Percentiles rank a stretch among this genome's conserved stretches.
Conservation (phyloP, 2,329 filamentous ascomycete genomes). For the Exophiala viscosa region DNA sequence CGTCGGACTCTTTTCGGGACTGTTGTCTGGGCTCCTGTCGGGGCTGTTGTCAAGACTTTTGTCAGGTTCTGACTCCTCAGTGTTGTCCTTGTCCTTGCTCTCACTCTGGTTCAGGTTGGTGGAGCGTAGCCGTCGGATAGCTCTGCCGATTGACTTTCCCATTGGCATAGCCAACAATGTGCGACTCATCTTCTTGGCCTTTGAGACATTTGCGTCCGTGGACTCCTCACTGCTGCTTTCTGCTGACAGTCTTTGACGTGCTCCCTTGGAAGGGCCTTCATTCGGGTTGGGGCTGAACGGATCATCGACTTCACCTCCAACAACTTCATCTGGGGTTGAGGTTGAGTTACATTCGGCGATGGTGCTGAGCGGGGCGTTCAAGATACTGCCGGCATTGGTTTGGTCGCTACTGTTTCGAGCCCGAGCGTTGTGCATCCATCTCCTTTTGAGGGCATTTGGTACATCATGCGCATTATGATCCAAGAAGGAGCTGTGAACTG, state of each 20-base stretch:
- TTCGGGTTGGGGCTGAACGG: too few species aligned
- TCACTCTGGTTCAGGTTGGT: background rate
- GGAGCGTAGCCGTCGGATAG: slow-evolving; percentile 10
- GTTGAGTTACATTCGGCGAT: slow-evolving; percentile 24
- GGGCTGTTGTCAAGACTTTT: background rate
- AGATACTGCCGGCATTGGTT: slow-evolving; percentile 2
- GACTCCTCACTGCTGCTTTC: background rate
- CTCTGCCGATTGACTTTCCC: slow-evolving; percentile 11
- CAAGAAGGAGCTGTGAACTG: slow-evolving; percentile 28
- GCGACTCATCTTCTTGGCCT: slow-evolving; percentile 12
- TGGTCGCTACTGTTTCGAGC: slow-evolving; percentile 3
- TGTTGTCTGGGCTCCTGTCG: too few species aligned
- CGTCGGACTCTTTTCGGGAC: too few species aligned
- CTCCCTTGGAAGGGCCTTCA: too few species aligned
- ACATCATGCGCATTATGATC: slow-evolving; percentile 24
- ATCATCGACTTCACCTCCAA: background rate
- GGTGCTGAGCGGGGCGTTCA: slow-evolving; percentile 20
- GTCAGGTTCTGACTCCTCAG: too few species aligned
- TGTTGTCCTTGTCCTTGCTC: background rate
- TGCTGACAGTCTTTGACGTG: background rate
- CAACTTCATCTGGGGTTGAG: background rate
- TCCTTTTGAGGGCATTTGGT: slow-evolving; percentile 23
- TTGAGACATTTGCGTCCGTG: background rate
- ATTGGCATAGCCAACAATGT: slow-evolving; percentile 12
- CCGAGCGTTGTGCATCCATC: slow-evolving; percentile 25